phyloP scores from a whole-genome alignment of 345 rosid species.

The Pugionium cornutum region DNA sequence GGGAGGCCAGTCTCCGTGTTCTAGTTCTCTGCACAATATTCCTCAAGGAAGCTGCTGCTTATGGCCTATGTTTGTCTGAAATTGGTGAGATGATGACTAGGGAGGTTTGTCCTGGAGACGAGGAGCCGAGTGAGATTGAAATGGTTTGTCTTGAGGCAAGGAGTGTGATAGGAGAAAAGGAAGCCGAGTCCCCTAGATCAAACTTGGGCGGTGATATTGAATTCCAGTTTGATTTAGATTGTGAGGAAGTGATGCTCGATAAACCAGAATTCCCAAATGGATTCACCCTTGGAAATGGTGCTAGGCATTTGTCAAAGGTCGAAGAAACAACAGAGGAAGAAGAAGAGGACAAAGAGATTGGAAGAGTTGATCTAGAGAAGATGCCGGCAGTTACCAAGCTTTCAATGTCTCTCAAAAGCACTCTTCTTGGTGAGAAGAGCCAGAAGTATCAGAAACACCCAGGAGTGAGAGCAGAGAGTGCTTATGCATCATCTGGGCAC shows the following conservation, averaged over 20 bases:
- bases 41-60: slow-evolving; percentile 84
- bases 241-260: slow-evolving; percentile 51
- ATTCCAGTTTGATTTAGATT: slow-evolving; percentile 73
- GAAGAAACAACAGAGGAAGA: slow-evolving; percentile 74
- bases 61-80: slow-evolving; percentile 82
- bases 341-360: slow-evolving; percentile 42
- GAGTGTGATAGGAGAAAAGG: slow-evolving; percentile 64
- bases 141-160: slow-evolving; percentile 80
- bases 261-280: slow-evolving; percentile 49
- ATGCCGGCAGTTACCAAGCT: slow-evolving; percentile 56
- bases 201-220: slow-evolving; percentile 57
- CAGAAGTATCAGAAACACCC: slow-evolving; percentile 55
- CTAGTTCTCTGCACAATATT: slow-evolving; percentile 75
- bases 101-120: slow-evolving; percentile 73
- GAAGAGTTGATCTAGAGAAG: slow-evolving; percentile 35
- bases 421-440: slow-evolving; percentile 60
- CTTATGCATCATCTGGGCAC: slow-evolving; percentile 64
- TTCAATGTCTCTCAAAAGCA: slow-evolving; percentile 71
- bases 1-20: slow-evolving; percentile 88
- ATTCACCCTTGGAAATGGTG: slow-evolving; percentile 49
- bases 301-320: slow-evolving; percentile 60
- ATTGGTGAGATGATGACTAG: slow-evolving; percentile 99
- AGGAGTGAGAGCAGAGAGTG: slow-evolving; percentile 54
- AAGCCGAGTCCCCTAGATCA: slow-evolving; percentile 46
- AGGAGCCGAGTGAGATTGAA: slow-evolving; percentile 97